phyloP scores from a whole-genome alignment of 345 rosid species.

The Salix caprea region DNA sequence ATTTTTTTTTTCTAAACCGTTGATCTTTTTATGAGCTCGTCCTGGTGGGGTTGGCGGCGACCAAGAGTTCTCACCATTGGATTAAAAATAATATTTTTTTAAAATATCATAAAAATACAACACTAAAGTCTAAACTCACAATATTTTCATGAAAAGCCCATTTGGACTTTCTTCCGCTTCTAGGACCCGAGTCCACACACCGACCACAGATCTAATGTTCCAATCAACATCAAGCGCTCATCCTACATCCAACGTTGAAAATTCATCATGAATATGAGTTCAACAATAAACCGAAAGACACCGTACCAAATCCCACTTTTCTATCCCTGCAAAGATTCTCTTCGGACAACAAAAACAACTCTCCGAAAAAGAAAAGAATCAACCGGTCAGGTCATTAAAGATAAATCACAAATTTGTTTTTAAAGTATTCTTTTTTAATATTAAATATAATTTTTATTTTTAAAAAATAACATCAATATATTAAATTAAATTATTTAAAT shows the following conservation, averaged over 20 bases:
- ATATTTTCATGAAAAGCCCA: too few relatives aligned
- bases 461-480: too few relatives aligned
- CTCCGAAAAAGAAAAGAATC: background rate
- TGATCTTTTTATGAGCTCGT: background rate
- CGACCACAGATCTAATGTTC: too few relatives aligned
- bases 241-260: background rate
- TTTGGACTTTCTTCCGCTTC: background rate
- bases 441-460: too few relatives aligned
- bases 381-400: background rate
- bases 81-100: too few relatives aligned
- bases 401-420: background rate
- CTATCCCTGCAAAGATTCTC: background rate
- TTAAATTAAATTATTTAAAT: too few relatives aligned
- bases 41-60: too few relatives aligned
- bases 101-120: too few relatives aligned
- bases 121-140: too few relatives aligned
- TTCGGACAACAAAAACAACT: background rate
- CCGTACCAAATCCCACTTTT: background rate
- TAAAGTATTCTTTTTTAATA: too few relatives aligned
- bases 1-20: too few relatives aligned
- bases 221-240: background rate
- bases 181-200: background rate
- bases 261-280: background rate
- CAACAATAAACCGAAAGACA: background rate
- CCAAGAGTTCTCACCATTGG: background rate